Base-by-base conservation (phyloP, 139 green algal genomes). In the Coccomyxa sp. region DNA sequence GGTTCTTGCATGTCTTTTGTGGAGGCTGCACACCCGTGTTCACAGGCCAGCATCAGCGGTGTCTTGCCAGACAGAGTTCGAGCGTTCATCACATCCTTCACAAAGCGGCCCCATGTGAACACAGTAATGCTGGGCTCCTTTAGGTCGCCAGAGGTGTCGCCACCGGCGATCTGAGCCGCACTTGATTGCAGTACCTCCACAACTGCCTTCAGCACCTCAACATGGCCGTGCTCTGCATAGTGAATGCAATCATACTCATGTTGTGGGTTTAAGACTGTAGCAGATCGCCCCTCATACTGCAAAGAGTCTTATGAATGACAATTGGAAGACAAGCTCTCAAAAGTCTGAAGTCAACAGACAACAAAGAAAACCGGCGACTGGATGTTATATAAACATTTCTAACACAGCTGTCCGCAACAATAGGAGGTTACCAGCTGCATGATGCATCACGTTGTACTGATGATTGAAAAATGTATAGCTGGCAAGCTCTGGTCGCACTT, bases 21-120 rank as follows among this genome's bases (percentile, higher is more conserved):
- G 68, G 23, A 63, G 81, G 67, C 9, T 25, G 30, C 82, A 78
- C 67, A 88, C 82, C 87, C 87, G 58, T 83, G 51, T 32, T 87
- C 86, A 76, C 89, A 92, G 23, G 89, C 89, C 58, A 92, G 80
- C 88, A 92, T 92, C 12, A 92, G 81, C 13, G 89, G 79, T 23
- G 89, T 91, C 58, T 87, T 68, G 32, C 89, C 87, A 51, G 77
- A 79, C 31, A 77, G 57, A 30, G 67, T 87, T 14, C 66, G 32
- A 59, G 89, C 83, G 71, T 92, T 90, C 31, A 92, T 79, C 58
- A 88, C 82, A 31, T 86, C 83, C 57, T 80, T 82, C 58, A 86
- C 27, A 13, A 86, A 79, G 13, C 80, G 80, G 18, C 74, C 76
- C 83, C 79, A 79, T 18, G 67, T 77, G 9, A 74, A n/a, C 28